Base-by-base conservation (phyloP, 164 flowering plant species). In the Tetrastigma voinierianum region DNA sequence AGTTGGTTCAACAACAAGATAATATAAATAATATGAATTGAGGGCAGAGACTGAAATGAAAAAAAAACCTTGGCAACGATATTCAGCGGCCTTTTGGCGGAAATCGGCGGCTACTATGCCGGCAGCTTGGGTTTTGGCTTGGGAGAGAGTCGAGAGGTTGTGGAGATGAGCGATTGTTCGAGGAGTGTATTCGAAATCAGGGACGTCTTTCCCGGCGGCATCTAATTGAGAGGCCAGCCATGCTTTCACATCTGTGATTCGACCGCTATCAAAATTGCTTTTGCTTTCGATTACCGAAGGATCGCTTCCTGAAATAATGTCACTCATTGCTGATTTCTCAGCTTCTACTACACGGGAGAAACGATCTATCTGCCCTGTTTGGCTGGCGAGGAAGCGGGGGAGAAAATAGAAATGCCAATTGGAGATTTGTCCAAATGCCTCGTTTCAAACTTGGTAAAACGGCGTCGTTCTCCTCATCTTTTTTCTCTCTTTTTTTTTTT, bases 201-300 rank as follows among this genome's bases (percentile, higher is more conserved):
- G 97, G 2, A 90, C 93, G 3, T 85, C 93, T 70, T 85, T 91
- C 7, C 93, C 98, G 3, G 74, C 90, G 0, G 86, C 84, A n/a
- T 83, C 95, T 64, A 94, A 94, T 65, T 89, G 95, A 18, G 93
- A 76, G 44, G 76, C 77, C 1, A 91, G 87, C 98, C 98, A 94
- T 48, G 89, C 74, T 81, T 87, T 86, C 45, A 94, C 91, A 66
- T 94, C 96, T 11, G 88, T 70, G 46, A 94, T 84, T 44, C 86
- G 86, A 55, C 74, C 75, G 8, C 84, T 83, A 61, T 90, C 90
- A 10, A 76, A 74, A 9, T 77, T 76, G 65, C 73, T 68, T 70
- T 74, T 84, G 10, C 79, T 19, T 51, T 80, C 86, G n/a, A 25
- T 16, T n/a, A 15, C 52, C 21, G 74, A 46, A 40, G 76, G 24